A percentile compares a stretch with the other conserved stretches of the same genome.
Conservation (phyloP, 1,139 yeast genomes). For the Debaryomycetaceae sp. region DNA sequence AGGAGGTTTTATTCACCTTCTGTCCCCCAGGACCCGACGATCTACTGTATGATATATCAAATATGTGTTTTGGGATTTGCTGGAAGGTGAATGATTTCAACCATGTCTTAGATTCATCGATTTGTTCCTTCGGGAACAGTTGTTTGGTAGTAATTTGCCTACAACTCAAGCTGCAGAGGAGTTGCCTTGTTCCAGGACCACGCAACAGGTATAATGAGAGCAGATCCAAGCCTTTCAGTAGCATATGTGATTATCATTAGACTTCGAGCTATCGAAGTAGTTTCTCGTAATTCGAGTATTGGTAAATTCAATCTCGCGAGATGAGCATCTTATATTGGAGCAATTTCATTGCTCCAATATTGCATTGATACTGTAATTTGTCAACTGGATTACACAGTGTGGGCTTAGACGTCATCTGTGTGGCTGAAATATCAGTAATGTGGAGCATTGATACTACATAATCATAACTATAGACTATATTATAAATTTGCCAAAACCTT, state of each 20-base stretch:
- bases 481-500: constrained; percentile 32
- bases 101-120: constrained; percentile 44
- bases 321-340: not conserved
- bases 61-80: constrained; percentile 48
- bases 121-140: constrained; percentile 16
- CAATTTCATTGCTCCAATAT: no score
- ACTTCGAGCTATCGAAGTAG: not conserved
- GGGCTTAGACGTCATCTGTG: no score
- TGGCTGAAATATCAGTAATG: no score
- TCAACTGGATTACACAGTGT: no score
- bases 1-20: constrained; percentile 79
- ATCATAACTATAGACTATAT: no score
- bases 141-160: not conserved
- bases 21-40: constrained; percentile 97
- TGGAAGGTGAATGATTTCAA: constrained; percentile 25
- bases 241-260: no score
- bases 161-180: not conserved
- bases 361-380: no score
- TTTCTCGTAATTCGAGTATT: not conserved
- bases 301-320: not conserved
- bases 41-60: constrained; percentile 58
- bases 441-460: no score
- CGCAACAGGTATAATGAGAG: not conserved
- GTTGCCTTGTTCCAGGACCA: not conserved
- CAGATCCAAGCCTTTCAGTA: not conserved